Base-by-base conservation (phyloP, 139 green algal genomes). In the Dunaliella sp. region DNA sequence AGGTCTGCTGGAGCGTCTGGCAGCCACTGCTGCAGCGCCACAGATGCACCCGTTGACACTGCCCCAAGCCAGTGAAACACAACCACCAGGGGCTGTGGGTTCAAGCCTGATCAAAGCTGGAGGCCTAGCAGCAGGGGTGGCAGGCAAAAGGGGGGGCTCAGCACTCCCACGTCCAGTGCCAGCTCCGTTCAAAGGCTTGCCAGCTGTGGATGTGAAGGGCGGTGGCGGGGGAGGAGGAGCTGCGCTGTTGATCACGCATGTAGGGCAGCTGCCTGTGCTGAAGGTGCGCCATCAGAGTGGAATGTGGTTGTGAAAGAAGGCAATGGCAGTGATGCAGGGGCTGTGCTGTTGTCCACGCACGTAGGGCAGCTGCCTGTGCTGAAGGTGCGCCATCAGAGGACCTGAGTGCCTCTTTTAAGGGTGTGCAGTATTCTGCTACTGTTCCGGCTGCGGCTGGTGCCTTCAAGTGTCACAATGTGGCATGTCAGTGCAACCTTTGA, bases 191-290 rank as follows among this genome's bases (percentile, higher is more conserved):
- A 32, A 0, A 34, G 30, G 73, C 37, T 26, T 37, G 72, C 75
- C 85, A 26, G 79, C 38, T 1, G 82, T 92, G 48, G 48, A 65
- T 65, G 48, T 65, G 48, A 7, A 16, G 7, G 48, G 48, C 7
- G 48, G 48, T 26, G 48, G 48, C n/a, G 34, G 33, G 25, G 85
- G 79, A 7, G 89, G 89, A 0, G 37, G 38, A 30, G 86, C 83
- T 57, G 25, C 26, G 1, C n/a, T 81, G 3, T 83, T 57, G 30
- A 83, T 92, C 2, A 38, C 65, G 59, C 89, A 92, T 78, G 77
- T 92, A 36, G 89, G 89, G 0, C 76, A 82, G 0, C 80, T 92
- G 58, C 89, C 89, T 1, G 30, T 59, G 7, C 32, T 92, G 1
- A 38, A 83, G 28, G 73, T 78, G 73, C 30, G 73, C 2, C 73